A percentile compares a stretch with the other conserved stretches of the same genome.
Conservation (phyloP, 2,329 filamentous ascomycete genomes). For the Cladorrhinum sp. region DNA sequence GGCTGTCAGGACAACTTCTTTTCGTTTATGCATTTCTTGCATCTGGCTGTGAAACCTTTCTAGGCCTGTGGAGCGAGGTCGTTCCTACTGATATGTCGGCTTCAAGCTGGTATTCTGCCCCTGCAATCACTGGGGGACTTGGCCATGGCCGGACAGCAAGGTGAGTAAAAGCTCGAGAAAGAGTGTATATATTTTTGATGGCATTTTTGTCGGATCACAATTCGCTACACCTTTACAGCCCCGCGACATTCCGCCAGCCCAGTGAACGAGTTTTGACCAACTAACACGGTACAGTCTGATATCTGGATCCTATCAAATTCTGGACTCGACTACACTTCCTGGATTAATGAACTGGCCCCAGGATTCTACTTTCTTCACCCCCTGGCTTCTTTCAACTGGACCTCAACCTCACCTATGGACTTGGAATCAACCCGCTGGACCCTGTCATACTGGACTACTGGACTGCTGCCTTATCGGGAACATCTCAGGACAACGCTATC, state of each 20-base stretch:
- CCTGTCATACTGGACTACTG: neutral
- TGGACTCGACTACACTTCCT: conserved; percentile 1
- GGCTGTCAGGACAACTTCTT: conserved; percentile 29
- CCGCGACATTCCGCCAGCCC: conserved; percentile 8
- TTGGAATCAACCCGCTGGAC: conserved; percentile 6
- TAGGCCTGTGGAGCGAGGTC: conserved; percentile 10
- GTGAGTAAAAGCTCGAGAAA: conserved; percentile 47
- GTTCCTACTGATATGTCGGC: conserved; percentile 18
- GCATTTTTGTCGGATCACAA: conserved; percentile 38
- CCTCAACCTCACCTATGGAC: neutral
- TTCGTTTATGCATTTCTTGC: conserved; percentile 27
- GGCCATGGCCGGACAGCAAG: conserved; percentile 51
- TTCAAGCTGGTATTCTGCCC: conserved; percentile 21
- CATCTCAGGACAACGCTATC: neutral
- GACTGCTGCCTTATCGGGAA: conserved; percentile 1
- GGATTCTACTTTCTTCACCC: neutral
- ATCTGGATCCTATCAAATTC: conserved; percentile 2
- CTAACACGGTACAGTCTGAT: conserved; percentile 23
- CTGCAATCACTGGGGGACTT: conserved; percentile 34
- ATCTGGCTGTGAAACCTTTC: conserved; percentile 10
- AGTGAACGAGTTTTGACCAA: conserved; percentile 17
- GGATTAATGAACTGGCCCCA: neutral
- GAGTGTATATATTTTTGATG: conserved; percentile 49
- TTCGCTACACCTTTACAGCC: conserved; percentile 24
- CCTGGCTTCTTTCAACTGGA: neutral